Conservation (phyloP, 2,329 filamentous ascomycete species). For the Pseudogymnoascus sp. region DNA sequence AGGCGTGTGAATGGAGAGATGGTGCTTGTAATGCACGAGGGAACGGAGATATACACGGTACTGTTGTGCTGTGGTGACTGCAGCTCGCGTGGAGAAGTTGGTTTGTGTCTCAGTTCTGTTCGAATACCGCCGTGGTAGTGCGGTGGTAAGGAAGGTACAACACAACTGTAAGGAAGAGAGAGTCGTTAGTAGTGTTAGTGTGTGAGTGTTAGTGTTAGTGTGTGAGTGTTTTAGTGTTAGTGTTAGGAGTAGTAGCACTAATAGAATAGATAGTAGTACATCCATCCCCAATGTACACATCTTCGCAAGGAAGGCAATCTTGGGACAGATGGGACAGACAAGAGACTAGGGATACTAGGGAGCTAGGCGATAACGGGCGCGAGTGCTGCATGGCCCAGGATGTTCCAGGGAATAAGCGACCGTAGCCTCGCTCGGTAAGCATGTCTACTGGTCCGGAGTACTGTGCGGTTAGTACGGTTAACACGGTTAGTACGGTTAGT, state of each 20-base stretch:
- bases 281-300: background rate
- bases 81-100: background rate
- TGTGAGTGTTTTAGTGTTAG: background rate
- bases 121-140: background rate
- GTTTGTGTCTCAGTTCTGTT: background rate
- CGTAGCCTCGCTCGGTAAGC: background rate
- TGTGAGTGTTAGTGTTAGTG: too few relatives aligned
- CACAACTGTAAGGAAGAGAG: too few relatives aligned
- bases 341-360: background rate
- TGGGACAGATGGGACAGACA: background rate
- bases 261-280: background rate
- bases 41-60: background rate
- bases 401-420: background rate
- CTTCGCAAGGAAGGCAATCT: constrained; percentile 1
- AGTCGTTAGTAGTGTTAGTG: background rate
- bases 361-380: background rate
- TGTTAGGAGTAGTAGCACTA: background rate
- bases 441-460: background rate
- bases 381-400: background rate
- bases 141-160: too few relatives aligned
- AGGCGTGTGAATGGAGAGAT: background rate
- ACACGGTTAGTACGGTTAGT: too few relatives aligned
- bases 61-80: background rate
- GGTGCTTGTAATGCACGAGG: too few relatives aligned
- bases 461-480: background rate